Base-by-base conservation (phyloP, 1,284 basidiomycete genomes). In the Moesziomyces globuligerus region DNA sequence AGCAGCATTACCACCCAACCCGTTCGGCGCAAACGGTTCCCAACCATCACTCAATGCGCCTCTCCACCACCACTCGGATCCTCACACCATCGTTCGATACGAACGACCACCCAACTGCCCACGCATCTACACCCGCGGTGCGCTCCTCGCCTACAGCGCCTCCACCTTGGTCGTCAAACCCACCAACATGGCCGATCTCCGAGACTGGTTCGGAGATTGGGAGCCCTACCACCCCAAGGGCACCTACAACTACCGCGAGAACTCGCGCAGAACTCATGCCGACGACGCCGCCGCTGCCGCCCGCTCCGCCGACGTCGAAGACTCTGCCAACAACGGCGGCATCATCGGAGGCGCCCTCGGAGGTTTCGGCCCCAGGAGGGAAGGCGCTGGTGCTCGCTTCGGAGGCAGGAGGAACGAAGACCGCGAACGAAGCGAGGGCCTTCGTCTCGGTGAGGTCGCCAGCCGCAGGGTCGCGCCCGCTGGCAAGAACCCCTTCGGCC, bases 151-250 rank as follows among this genome's bases (percentile, higher is more conserved):
- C 58, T 86, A 92, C 29, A 87, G 87, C 68, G 87, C 87, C 64
- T 92, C 91, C n/a, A 88, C 90, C n/a, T 84, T 93, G 29, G 90
- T 93, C 26, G 85, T 86, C 58, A 84, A 85, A 42, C 92, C 92
- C 7, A 80, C 84, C 61, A 87, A 86, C 69, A 92, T 93, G 91
- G 91, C 91, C 47, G 83, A 87, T 40, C 84, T 93, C 53, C 91
- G 89, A 83, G 88, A 90, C 43, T 93, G 92, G 92, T 93, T 92
- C 83, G 92, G 92, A 52, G 65, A 74, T 49, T 67, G 66, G 74
- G 68, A 74, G 51, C 65, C 69, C 32, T 32, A 86, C 85, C 61
- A 85, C 83, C 70, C 87, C 40, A 72, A 65, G 36, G 39, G 59
- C 17, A 49, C 43, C 23, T 57, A 67, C 78, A 90, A 59, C 40